Conservation (phyloP, 2,329 filamentous ascomycete species). For the Diaporthe destruens region DNA sequence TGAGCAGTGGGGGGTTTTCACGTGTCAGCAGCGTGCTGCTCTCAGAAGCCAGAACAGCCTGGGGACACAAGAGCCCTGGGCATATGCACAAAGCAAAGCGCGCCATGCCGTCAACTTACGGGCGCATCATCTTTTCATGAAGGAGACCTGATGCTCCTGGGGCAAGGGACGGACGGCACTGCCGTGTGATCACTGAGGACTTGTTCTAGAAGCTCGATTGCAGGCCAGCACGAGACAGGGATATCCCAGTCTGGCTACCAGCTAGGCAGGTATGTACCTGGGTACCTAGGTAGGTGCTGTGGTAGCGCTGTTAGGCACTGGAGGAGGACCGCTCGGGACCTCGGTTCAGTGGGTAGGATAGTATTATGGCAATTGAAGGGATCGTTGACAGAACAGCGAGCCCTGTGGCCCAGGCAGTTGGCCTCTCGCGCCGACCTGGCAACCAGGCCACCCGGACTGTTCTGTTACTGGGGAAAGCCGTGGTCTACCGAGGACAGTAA, state of each 20-base stretch:
- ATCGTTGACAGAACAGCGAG: not conserved
- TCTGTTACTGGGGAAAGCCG: not conserved
- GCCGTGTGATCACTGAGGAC: not conserved
- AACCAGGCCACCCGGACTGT: not conserved
- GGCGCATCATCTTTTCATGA: not conserved
- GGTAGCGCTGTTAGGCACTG: too few relatives aligned
- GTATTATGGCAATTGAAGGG: not conserved
- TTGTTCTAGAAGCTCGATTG: slow-evolving; percentile 35
- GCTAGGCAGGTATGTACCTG: too few relatives aligned
- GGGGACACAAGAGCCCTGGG: not conserved
- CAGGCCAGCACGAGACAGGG: not conserved
- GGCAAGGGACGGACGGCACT: not conserved
- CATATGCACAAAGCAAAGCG: too few relatives aligned
- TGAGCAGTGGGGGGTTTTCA: slow-evolving; percentile 19
- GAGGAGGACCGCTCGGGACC: not conserved
- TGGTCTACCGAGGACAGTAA: too few relatives aligned
- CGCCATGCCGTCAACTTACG: not conserved
- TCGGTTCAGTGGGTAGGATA: not conserved
- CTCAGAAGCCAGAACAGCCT: not conserved
- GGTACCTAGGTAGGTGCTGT: too few relatives aligned
- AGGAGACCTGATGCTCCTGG: not conserved
- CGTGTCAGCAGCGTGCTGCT: slow-evolving; percentile 21
- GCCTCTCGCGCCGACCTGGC: too few relatives aligned
- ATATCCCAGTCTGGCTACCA: not conserved
- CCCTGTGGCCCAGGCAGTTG: too few relatives aligned